A percentile compares a stretch with the other conserved stretches of the same genome.
Evolutionary conservation across 768 basidiomycete species (phyloP).

Genomic region (Saitozyma podzolica): DNA sequence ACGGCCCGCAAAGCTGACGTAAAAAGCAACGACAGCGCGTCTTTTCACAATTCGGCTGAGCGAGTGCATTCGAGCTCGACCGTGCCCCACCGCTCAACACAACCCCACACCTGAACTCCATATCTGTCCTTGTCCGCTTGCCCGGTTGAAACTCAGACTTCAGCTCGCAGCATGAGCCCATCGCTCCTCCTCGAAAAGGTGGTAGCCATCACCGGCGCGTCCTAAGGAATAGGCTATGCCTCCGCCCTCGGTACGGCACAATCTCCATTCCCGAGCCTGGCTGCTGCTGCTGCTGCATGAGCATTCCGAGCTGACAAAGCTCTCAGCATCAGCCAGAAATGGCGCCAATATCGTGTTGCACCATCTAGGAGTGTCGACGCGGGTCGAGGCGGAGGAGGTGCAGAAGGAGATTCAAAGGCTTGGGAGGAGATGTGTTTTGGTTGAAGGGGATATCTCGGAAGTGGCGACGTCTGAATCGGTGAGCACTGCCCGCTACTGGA

Average conservation of each 20-base stretch:
- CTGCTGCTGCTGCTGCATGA: background rate
- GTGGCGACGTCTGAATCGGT: constrained; percentile 63
- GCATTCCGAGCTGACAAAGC: background rate
- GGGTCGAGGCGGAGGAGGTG: constrained; percentile 44
- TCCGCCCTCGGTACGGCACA: constrained; percentile 61
- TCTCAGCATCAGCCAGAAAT: constrained; percentile 59
- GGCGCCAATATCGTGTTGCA: constrained; percentile 71
- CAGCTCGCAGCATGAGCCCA: constrained; percentile 6
- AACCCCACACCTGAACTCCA: too few relatives aligned
- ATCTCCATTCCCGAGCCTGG: too few relatives aligned
- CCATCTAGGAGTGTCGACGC: constrained; percentile 64
- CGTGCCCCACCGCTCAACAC: too few relatives aligned
- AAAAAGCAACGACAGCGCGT: too few relatives aligned
- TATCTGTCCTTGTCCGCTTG: too few relatives aligned
- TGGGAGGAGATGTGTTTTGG: constrained; percentile 56
- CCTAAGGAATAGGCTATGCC: constrained; percentile 70
- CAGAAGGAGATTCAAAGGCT: constrained; percentile 58
- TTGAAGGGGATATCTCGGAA: constrained; percentile 69
- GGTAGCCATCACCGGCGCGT: constrained; percentile 70
- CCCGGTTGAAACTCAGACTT: too few relatives aligned
- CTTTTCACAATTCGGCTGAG: too few relatives aligned
- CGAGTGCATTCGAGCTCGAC: too few relatives aligned
- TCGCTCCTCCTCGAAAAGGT: constrained; percentile 57
- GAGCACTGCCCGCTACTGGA: too few relatives aligned
- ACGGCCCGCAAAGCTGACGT: too few relatives aligned